Percentiles rank a stretch among this genome's conserved stretches.
These are phyloP conservation scores for Bathelium albidoporum DNA, from an alignment of 495 filamentous ascomycete species.

Conservation along the genomic window DNA sequence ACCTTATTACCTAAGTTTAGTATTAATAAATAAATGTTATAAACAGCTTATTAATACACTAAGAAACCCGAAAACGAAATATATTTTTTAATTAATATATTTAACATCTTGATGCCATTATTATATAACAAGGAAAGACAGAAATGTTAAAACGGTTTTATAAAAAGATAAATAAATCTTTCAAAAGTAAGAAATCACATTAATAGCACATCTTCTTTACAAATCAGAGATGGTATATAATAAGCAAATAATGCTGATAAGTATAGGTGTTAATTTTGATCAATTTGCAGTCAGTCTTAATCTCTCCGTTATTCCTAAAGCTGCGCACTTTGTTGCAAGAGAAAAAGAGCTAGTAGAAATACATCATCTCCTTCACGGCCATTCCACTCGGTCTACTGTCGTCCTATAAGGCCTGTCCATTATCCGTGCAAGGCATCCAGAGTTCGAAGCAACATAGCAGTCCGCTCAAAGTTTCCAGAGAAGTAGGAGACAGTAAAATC, in stretches of 20 bases:
- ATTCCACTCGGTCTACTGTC: conserved; percentile 2
- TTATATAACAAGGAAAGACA: conserved; percentile 22
- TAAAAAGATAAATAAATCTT: conserved; percentile 21
- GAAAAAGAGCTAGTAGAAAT: conserved; percentile 15
- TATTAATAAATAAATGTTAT: conserved; percentile 10
- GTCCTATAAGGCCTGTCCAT: conserved; percentile 2
- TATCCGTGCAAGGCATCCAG: no score
- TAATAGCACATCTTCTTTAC: background rate
- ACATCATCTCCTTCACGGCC: conserved; percentile 11
- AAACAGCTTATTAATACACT: conserved; percentile 7
- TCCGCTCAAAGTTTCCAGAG: no score
- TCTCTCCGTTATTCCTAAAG: conserved; percentile 12
- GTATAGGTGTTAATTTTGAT: conserved; percentile 12
- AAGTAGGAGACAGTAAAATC: no score
- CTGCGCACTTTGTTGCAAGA: conserved; percentile 16
- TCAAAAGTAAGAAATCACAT: conserved; percentile 2
- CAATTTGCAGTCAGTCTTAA: conserved; percentile 11
- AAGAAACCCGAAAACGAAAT: conserved; percentile 13
- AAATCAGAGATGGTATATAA: background rate
- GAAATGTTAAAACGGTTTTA: conserved; percentile 21
- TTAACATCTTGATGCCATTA: conserved; percentile 24
- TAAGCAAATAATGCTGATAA: conserved; percentile 11
- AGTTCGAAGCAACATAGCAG: no score
- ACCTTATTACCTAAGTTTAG: background rate
- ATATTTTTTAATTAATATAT: conserved; percentile 27